phyloP scores from a whole-genome alignment of 23 red algal species.

The Gracilaria domingensis region DNA sequence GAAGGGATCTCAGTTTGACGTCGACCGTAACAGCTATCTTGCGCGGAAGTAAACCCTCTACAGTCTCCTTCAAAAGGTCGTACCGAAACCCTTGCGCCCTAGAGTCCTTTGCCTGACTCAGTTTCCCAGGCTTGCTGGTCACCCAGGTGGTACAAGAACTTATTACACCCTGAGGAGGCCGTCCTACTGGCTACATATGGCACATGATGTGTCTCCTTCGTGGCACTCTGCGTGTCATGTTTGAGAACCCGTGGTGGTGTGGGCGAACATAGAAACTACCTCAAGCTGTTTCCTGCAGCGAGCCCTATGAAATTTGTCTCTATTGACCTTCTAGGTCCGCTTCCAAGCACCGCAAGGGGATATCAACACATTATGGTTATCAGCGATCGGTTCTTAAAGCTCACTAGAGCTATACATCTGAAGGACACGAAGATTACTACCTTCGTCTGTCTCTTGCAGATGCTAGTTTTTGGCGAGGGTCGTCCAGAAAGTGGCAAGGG shows the following conservation, averaged over 20 bases:
- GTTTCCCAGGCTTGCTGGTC: not conserved
- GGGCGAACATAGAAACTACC: slow-evolving; percentile 1
- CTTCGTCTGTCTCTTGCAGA: no score
- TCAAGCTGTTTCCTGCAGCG: slow-evolving; percentile 43
- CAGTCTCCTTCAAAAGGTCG: slow-evolving; percentile 9
- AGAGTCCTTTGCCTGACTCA: slow-evolving; percentile 18
- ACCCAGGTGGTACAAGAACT: slow-evolving; percentile 28
- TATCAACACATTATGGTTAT: slow-evolving; percentile 41
- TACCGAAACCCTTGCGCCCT: not conserved
- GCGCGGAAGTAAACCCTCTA: slow-evolving; percentile 15
- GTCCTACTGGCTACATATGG: slow-evolving; percentile 61
- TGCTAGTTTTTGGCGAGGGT: no score
- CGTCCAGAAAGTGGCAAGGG: no score
- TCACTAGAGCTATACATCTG: no score
- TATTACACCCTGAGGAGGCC: slow-evolving; percentile 48
- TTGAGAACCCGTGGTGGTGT: slow-evolving; percentile 9
- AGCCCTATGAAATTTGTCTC: slow-evolving; percentile 36
- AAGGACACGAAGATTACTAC: no score
- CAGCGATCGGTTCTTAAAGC: slow-evolving; percentile 49
- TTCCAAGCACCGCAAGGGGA: not conserved
- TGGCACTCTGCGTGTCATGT: not conserved
- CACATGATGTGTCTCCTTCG: slow-evolving; percentile 13
- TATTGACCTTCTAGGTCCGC: slow-evolving; percentile 43
- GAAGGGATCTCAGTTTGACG: slow-evolving; percentile 21
- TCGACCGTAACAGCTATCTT: slow-evolving; percentile 2